Evolutionary conservation across 352 stramenopile species (phyloP), one percentile per base, ranked within the genome.

Genomic region (Phytophthora syringae): DNA sequence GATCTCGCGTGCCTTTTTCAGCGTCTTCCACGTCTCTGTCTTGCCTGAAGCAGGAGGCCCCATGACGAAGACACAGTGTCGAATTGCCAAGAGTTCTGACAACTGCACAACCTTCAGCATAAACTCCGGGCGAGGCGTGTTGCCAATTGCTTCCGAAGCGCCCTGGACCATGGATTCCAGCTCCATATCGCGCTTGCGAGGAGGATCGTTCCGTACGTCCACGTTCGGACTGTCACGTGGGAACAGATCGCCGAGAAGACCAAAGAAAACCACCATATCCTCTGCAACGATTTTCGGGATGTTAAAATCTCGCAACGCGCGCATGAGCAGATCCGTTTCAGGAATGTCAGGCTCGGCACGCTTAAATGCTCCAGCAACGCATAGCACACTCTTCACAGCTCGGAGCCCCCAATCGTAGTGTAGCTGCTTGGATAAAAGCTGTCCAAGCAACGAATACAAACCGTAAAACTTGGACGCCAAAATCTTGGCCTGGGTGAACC

Each of bases 41-140:
- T 99, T 99, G 12, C 97, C 97, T 13, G 86, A 97, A 1, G 87
- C 90, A 21, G 95, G 88, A 3, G 95, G 94, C 0, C 97, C 97
- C 93, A 99, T 98, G 7, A 99, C 80, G 64, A 99, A 98, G 1
- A 99, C 95, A 54, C 92, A 98, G 64, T 99, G 97, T 20, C 97
- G 91, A 64, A 99, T 98, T 39, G 88, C 93, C 3, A 99, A 68
- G 30, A 99, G 58, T 45, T 99, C 97, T 9, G 97, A 88, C 0
- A 99, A 82, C 67, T 99, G 93, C 5, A 98, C 94, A 28, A 98
- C 92, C 62, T 99, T 98, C 7, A 98, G 78, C 84, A 94, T 95
- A 48, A 94, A 95, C 51, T 94, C 86, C 4, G 86, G 82, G 6
- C 84, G 85, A 22, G 87, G 87, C 5, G 86, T 91, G 53, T 95